Base-by-base conservation (phyloP, 23 red algal genomes). In the Gracilaria caudata region DNA sequence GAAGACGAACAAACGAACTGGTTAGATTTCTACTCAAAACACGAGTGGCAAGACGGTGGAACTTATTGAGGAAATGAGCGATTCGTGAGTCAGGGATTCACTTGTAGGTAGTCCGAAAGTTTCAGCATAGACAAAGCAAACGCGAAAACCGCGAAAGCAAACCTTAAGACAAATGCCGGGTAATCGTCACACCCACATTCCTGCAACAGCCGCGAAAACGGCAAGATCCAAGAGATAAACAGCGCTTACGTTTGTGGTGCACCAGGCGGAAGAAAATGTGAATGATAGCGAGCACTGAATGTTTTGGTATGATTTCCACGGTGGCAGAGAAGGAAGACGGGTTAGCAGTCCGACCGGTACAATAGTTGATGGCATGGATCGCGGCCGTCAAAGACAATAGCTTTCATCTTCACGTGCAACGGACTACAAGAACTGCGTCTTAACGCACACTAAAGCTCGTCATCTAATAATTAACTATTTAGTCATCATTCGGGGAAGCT, bases 101-200 rank as follows among this genome's bases (percentile, higher is more conserved):
- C 13, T 49, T 75, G 43, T 28, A 46, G 70, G 70, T 75, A 75
- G 70, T 75, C 70, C 40, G 70, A 75, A 29, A 25, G 37, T 75
- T 75, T 75, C 70, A 23, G 40, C 70, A 75, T 4, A 75, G 70
- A 75, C 39, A 29, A 49, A 26, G 43, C 70, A 46, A 75, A 29
- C 70, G 25, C 40, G 70, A 75, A 75, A 43, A 75, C 70, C 70
- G 40, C 43, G 70, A 75, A 20, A 28, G 70, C 43, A 75, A 25
- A 49, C 43, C 70, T 49, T 75, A 47, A 49, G 70, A 75, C 70
- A 75, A 75, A 75, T 75, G 70, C 70, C 70, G 43, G 19, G 70
- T 75, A 26, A 49, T 75, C 70, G 4, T 75, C 70, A 75, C 70
- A 75, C 38, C 29, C 38, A 45, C 38, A 23, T 26, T 66, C 58